Conservation (phyloP, 768 basidiomycete genomes). For the Russula sp. region DNA sequence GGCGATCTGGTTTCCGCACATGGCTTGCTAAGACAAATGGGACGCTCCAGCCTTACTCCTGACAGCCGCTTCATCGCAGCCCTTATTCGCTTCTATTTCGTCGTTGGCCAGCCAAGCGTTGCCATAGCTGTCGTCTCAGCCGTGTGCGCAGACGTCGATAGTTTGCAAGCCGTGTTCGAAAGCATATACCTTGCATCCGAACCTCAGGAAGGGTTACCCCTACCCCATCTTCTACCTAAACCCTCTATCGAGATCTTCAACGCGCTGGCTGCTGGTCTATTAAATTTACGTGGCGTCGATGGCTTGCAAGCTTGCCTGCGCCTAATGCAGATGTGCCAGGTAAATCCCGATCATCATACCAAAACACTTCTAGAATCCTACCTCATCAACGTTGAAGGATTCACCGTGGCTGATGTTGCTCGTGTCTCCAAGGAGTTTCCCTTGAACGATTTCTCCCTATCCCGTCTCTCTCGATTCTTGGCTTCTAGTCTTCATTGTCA, state of each 20-base stretch:
- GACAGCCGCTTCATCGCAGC: constrained; percentile 18
- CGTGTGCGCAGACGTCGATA: constrained; percentile 3
- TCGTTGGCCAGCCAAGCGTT: not conserved
- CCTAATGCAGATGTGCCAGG: constrained; percentile 45
- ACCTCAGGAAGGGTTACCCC: not conserved
- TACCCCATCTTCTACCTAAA: constrained; percentile 16
- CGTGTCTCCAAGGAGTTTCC: constrained; percentile 39
- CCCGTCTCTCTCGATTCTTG: constrained; percentile 51
- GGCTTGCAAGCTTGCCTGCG: constrained; percentile 40
- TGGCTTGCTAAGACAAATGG: constrained; percentile 10
- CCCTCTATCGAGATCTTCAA: constrained; percentile 48
- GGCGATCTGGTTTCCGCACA: constrained; percentile 4
- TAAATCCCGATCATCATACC: constrained; percentile 50
- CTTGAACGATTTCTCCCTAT: constrained; percentile 41
- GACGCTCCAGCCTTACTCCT: constrained; percentile 4
- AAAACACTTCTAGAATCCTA: constrained; percentile 48
- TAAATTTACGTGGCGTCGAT: constrained; percentile 43
- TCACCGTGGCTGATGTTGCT: constrained; percentile 41
- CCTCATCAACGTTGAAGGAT: constrained; percentile 37
- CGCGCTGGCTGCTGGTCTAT: constrained; percentile 44
- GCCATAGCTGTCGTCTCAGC: constrained; percentile 10
- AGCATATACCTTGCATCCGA: not conserved
- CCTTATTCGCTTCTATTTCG: constrained; percentile 18
- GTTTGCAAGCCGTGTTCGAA: not conserved
- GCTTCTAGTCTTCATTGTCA: constrained; percentile 46